phyloP scores from a whole-genome alignment of 441 rosid species.

The Populus hybrid region DNA sequence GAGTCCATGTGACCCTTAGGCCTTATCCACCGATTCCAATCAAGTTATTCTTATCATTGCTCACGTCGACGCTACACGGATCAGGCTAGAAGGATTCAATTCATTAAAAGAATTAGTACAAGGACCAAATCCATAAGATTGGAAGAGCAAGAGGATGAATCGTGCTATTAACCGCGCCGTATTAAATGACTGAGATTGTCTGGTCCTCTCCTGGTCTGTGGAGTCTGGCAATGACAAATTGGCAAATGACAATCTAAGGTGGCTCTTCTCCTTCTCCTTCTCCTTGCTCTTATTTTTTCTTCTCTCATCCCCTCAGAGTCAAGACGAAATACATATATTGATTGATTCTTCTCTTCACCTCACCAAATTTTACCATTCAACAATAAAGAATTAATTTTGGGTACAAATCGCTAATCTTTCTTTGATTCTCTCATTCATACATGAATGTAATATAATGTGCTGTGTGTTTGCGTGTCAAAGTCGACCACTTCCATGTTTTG shows the following conservation, averaged over 20 bases:
- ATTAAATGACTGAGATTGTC: not conserved
- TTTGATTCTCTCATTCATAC: not conserved
- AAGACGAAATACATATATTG: not conserved
- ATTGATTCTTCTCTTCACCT: not conserved
- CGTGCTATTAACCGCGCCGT: not conserved
- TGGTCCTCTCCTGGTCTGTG: not conserved
- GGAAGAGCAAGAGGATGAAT: not conserved
- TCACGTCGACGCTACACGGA: not conserved
- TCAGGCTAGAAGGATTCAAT: not conserved
- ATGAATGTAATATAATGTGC: not conserved
- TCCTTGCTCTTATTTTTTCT: too few relatives aligned
- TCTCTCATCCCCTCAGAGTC: not conserved
- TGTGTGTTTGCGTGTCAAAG: constrained; percentile 3
- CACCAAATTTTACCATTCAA: not conserved
- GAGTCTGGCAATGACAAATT: not conserved
- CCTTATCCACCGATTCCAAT: not conserved
- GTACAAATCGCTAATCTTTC: not conserved
- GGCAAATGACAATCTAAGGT: not conserved
- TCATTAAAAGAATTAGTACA: not conserved
- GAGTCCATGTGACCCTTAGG: not conserved
- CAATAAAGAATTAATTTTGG: not conserved
- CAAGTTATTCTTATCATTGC: not conserved
- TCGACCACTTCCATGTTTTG: not conserved
- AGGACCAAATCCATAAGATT: not conserved
- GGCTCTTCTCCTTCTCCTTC: not conserved